These are phyloP conservation scores for Vicia faba DNA, from an alignment of 306 rosid species.

Conservation along the genomic window DNA sequence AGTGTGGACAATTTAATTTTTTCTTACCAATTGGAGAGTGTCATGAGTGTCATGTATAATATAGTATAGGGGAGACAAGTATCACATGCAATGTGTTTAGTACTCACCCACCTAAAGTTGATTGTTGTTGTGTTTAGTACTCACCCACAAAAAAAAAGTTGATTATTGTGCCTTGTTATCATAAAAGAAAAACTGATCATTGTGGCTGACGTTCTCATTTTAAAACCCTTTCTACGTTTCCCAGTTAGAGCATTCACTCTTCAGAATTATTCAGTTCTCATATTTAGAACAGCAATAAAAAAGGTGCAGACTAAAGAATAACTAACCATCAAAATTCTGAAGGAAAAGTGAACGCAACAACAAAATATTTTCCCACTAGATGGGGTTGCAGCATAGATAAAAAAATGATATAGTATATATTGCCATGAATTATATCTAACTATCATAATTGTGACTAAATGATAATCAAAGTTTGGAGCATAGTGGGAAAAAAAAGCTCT, in stretches of 20 bases:
- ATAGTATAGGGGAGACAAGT: too few species aligned
- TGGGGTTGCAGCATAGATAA: neutral
- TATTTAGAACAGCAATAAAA: neutral
- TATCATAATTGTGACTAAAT: constrained; percentile 4
- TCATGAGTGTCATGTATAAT: too few species aligned
- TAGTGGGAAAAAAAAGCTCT: neutral
- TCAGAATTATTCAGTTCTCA: constrained; percentile 10
- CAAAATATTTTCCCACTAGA: neutral
- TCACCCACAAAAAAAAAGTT: neutral
- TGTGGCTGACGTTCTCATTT: neutral
- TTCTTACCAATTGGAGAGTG: too few species aligned
- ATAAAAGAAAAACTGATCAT: neutral
- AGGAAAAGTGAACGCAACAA: neutral
- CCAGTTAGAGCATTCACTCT: neutral
- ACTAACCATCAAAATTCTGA: constrained; percentile 36
- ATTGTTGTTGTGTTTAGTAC: neutral
- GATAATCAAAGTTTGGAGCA: constrained; percentile 30
- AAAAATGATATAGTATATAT: neutral
- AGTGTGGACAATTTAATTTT: too few species aligned
- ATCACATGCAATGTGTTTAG: constrained; percentile 9
- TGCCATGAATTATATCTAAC: constrained; percentile 3
- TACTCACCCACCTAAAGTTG: neutral
- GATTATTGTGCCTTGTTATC: neutral
- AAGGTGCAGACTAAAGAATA: neutral
- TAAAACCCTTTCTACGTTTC: neutral